Base-by-base conservation (phyloP, 306 rosid genomes). In the Hippophae tibetana region DNA sequence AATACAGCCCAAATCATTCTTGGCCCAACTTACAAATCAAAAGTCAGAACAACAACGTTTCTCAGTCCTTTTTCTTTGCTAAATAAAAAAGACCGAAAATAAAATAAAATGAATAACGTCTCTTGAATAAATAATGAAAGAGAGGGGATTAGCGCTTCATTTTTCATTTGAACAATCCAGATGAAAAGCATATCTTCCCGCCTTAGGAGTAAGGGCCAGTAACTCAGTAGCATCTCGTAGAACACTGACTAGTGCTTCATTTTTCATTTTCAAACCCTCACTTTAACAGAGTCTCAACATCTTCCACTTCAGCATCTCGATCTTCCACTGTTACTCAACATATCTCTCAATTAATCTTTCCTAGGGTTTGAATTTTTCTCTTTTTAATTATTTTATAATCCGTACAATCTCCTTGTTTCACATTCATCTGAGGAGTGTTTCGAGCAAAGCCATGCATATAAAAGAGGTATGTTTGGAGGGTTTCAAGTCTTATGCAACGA, bases 401-500 rank as follows among this genome's bases (percentile, higher is more conserved):
- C 65, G 13, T 51, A 3, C 57, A 7, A 52, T 13, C 41, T 10
- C 14, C 31, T 9, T 25, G 27, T 41, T 8, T 52, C 42, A 1
- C 7, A 43, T 9, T 47, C 5, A 10, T 55, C 42, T 38, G 31
- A 43, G 38, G 38, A 31, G 38, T 31, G 38, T 31, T 55, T 11
- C 42, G 51, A 10, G 23, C 7, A 31, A 5, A 0, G 42, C 13
- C 0, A 92, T 92, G 98, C 60, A 83, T 80, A 73, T 92, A 75
- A 85, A 92, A 75, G 98, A 92, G 65, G 25, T 87, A 7, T 85
- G 93, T 81, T 61, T 92, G 65, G 98, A 92, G 66, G 98, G 98
- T n/a, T 92, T 92, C 85, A 92, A 92, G 72, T 92, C 98, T 6
- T 92, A 87, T 66, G 98, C 96, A 49, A 92, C 88, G 13, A 77